Evolutionary conservation across 2,329 filamentous ascomycete genomes (phyloP), one percentile per base, ranked within the genome.

Genomic region (Ceratocystis diversiconidia): DNA sequence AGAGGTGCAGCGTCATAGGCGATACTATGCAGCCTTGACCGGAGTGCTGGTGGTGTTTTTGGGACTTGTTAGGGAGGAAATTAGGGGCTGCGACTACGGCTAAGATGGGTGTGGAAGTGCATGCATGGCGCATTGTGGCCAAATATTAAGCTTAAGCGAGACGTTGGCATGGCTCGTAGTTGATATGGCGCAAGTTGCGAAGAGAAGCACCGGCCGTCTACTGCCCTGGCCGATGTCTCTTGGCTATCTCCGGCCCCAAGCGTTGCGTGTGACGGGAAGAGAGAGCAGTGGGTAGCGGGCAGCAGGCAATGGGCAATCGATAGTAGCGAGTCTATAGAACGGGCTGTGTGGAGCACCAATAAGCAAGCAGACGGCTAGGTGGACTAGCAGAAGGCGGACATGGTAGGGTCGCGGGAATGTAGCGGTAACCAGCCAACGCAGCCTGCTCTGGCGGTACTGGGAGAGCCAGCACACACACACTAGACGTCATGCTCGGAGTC

Each of bases 91-190:
- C 7, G 12, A 41, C 48, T 50, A 22, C 48, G 6, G 22, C 36
- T 50, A 12, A n/a, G 48, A 50, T 50, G 19, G 48, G 19, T 25
- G 19, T 52, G 22, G 48, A 52, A 25, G 44, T 19, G 44, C 15
- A 10, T 52, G 48, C 25, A 25, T 52, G 22, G 48, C n/a, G 48
- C 36, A 41, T 41, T 41, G 48, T 52, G 48, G 48, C 48, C 48
- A 52, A 25, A 25, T 19, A 52, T 59, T 59, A 59, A 59, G 55
- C 55, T 59, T 59, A 59, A 59, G 55, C 55, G 30, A 17, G 17
- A 52, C 19, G 48, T 41, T 41, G 36, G 36, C 36, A 41, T 41
- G 36, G 36, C 36, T 12, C 36, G 36, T 12, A 41, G n/a, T 50
- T 25, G 22, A 1, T 19, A 50, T 50, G 46, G 46, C 46, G 28